phyloP scores from a whole-genome alignment of 2,329 filamentous ascomycete genomes.

The Fonsecaea pugnacius region DNA sequence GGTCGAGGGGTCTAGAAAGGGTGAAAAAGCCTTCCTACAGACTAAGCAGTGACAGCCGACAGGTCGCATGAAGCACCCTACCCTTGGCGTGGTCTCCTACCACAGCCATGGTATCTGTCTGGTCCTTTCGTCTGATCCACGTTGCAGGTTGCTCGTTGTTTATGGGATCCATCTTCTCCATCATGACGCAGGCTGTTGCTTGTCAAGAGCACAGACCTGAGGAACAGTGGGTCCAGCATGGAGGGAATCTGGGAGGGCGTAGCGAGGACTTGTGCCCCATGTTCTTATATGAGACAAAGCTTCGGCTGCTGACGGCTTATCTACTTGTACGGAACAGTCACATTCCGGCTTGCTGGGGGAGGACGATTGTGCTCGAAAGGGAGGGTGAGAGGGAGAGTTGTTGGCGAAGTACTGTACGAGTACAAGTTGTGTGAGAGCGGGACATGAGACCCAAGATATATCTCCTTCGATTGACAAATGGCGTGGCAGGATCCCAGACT shows the following conservation, averaged over 20 bases:
- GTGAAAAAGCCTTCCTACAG: background rate
- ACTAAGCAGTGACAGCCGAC: background rate
- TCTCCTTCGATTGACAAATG: slow-evolving; percentile 6
- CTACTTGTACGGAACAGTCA: slow-evolving; percentile 8
- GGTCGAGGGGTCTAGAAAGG: background rate
- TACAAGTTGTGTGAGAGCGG: background rate
- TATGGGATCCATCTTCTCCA: slow-evolving; percentile 5
- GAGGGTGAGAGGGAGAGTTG: background rate
- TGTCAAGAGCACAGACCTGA: background rate
- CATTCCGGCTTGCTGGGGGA: background rate
- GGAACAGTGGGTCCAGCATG: background rate
- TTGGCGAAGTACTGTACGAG: background rate
- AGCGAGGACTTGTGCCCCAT: background rate
- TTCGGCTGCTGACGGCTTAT: slow-evolving; percentile 13
- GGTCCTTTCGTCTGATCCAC: slow-evolving; percentile 28
- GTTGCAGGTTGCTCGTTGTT: slow-evolving; percentile 10
- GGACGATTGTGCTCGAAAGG: background rate
- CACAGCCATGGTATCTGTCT: slow-evolving; percentile 15
- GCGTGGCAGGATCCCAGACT: slow-evolving; percentile 8
- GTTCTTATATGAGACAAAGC: slow-evolving; percentile 3
- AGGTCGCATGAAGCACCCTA: background rate
- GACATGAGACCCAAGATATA: slow-evolving; percentile 7
- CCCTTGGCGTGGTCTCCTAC: slow-evolving; percentile 10
- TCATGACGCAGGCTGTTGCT: slow-evolving; percentile 10
- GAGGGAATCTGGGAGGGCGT: background rate